Percentiles rank a stretch among this genome's conserved stretches.
Evolutionary conservation across 352 stramenopile genomes (phyloP).

Genomic region (Blastocystis sp.): DNA sequence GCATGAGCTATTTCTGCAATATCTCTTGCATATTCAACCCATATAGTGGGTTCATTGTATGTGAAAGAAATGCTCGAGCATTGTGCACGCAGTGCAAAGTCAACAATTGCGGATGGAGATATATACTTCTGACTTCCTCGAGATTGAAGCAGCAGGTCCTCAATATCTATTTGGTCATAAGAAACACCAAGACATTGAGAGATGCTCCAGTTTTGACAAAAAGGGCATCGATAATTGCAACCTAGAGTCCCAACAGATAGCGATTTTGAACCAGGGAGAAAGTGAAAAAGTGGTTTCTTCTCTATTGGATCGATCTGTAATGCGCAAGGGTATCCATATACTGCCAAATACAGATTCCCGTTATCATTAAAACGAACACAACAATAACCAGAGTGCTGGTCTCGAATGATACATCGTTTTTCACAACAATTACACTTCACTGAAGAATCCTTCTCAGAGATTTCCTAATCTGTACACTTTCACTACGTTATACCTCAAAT

Average conservation of each 20-base stretch:
- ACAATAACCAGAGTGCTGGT: not conserved
- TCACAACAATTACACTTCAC: not conserved
- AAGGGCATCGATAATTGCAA: constrained; percentile 8
- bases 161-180: not conserved
- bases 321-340: constrained; percentile 30
- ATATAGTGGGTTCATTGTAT: constrained; percentile 22
- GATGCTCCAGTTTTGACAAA: constrained; percentile 33
- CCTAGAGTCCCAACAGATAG: constrained; percentile 9
- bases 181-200: constrained; percentile 6
- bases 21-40: constrained; percentile 4
- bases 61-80: not conserved
- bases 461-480: not conserved
- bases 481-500: not conserved
- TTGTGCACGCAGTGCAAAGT: not conserved
- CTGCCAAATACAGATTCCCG: not conserved
- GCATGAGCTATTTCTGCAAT: not conserved
- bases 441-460: not conserved
- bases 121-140: not conserved
- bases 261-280: not conserved
- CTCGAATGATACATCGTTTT: not conserved
- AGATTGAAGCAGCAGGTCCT: not conserved
- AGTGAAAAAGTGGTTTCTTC: constrained; percentile 24
- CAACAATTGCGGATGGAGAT: not conserved
- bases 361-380: not conserved
- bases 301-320: constrained; percentile 9